Percentiles rank a stretch among this genome's conserved stretches.
Evolutionary conservation across 192 early-diverging fungal species (phyloP).

Genomic region (Paraglomus brasilianum): DNA sequence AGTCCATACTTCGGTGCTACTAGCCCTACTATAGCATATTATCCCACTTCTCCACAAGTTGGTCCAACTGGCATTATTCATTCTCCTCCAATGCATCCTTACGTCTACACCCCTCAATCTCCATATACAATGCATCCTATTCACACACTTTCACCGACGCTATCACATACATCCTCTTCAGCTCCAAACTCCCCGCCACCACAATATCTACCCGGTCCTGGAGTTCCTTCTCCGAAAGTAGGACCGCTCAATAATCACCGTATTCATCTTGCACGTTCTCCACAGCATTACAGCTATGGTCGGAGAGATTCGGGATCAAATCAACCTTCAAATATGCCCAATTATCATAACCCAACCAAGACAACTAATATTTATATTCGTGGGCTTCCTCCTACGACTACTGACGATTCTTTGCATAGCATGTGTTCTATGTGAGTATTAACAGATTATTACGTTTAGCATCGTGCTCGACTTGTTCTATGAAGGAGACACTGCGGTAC

Average conservation of each 20-base stretch:
- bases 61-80: conserved; percentile 36
- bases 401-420: conserved; percentile 62
- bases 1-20: conserved; percentile 46
- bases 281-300: conserved; percentile 24
- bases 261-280: conserved; percentile 1
- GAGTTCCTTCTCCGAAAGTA: conserved; percentile 26
- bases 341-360: conserved; percentile 35
- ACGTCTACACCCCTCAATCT: conserved; percentile 39
- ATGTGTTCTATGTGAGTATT: conserved; percentile 63
- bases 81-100: conserved; percentile 43
- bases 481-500: too few species aligned
- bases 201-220: conserved; percentile 31
- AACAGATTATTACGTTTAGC: neutral
- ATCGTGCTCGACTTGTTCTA: neutral
- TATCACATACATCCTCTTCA: conserved; percentile 36
- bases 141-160: conserved; percentile 44
- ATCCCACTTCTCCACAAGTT: conserved; percentile 34
- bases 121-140: conserved; percentile 33
- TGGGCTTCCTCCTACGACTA: conserved; percentile 63
- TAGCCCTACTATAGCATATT: conserved; percentile 32
- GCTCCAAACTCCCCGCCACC: conserved; percentile 37
- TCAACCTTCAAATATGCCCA: conserved; percentile 28
- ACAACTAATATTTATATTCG: conserved; percentile 82
- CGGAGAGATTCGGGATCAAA: conserved; percentile 30
- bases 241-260: conserved; percentile 19